Percentiles rank a stretch among this genome's conserved stretches.
These are phyloP conservation scores for Boletus bicolor DNA, from an alignment of 768 basidiomycete genomes.

Conservation along the genomic window DNA sequence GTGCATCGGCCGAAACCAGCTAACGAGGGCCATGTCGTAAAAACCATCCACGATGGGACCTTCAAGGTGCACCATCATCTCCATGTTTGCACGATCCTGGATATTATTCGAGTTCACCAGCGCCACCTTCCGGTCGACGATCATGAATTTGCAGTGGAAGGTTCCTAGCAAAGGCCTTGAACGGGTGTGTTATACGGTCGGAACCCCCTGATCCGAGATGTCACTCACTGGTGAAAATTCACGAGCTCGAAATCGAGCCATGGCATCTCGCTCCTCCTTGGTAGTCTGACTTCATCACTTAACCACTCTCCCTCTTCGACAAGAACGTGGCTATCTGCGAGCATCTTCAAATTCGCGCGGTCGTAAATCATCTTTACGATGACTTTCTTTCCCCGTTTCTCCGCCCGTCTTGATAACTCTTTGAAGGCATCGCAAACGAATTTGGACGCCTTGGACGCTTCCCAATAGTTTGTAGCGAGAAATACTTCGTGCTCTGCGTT, in stretches of 20 bases:
- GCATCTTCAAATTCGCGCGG: constrained; percentile 58
- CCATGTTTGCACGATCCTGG: constrained; percentile 51
- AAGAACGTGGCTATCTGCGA: constrained; percentile 40
- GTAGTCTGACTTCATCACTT: constrained; percentile 46
- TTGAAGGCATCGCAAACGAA: constrained; percentile 50
- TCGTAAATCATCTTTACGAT: constrained; percentile 72
- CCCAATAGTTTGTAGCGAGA: constrained; percentile 64
- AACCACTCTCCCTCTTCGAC: constrained; percentile 47
- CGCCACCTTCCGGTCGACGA: constrained; percentile 66
- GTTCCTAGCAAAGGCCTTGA: constrained; percentile 54
- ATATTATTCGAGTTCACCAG: constrained; percentile 68
- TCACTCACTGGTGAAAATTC: constrained; percentile 44
- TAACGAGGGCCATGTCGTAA: constrained; percentile 66
- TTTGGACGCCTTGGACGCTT: constrained; percentile 49
- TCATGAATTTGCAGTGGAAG: constrained; percentile 69
- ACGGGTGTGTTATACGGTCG: background rate
- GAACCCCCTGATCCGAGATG: background rate
- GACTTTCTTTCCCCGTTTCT: constrained; percentile 43
- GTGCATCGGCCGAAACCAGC: constrained; percentile 50
- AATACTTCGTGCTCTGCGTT: constrained; percentile 62
- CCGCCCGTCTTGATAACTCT: constrained; percentile 48
- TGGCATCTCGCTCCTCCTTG: constrained; percentile 52
- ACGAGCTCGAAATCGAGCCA: constrained; percentile 60
- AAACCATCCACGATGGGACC: constrained; percentile 67
- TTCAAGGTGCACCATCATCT: constrained; percentile 70